Evolutionary conservation across 2,329 filamentous ascomycete genomes (phyloP).

Genomic region (Zymoseptoria brevis): DNA sequence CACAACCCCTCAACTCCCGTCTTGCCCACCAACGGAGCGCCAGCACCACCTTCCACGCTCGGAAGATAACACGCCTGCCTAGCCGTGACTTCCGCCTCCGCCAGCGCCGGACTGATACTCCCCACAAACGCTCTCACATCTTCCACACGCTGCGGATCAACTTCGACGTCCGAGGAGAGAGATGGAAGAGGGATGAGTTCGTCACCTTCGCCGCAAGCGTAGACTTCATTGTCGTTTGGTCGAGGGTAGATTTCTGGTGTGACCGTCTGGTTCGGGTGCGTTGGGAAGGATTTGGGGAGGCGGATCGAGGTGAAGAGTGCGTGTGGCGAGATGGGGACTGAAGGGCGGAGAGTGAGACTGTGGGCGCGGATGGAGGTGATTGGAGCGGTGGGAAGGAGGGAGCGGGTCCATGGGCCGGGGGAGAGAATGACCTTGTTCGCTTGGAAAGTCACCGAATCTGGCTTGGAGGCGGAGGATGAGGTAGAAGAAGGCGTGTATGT

Average conservation of each 20-base stretch:
- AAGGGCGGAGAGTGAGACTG: conserved; percentile 53
- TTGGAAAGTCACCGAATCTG: conserved; percentile 38
- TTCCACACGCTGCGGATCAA: conserved; percentile 69
- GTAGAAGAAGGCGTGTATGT: conserved; percentile 42
- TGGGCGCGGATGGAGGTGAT: conserved; percentile 56
- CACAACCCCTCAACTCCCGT: conserved; percentile 67
- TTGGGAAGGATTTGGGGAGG: conserved; percentile 55
- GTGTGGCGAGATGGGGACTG: conserved; percentile 58
- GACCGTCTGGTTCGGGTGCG: conserved; percentile 52
- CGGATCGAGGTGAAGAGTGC: conserved; percentile 81
- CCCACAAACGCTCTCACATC: not conserved
- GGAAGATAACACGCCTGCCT: conserved; percentile 93
- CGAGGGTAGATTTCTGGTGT: conserved; percentile 91
- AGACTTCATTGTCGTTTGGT: conserved; percentile 71
- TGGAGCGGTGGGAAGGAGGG: conserved; percentile 46
- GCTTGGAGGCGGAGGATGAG: conserved; percentile 38
- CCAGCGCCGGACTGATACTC: not conserved
- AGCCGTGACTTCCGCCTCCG: conserved; percentile 51
- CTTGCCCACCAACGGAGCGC: conserved; percentile 70
- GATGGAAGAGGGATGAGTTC: conserved; percentile 63
- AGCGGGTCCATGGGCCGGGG: conserved; percentile 55
- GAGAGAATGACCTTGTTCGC: conserved; percentile 53
- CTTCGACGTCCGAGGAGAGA: conserved; percentile 65
- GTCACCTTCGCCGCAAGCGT: conserved; percentile 90
- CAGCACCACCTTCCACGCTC: conserved; percentile 50